Base-by-base conservation (phyloP, 495 filamentous ascomycete genomes). In the Talaromyces wortmannii region DNA sequence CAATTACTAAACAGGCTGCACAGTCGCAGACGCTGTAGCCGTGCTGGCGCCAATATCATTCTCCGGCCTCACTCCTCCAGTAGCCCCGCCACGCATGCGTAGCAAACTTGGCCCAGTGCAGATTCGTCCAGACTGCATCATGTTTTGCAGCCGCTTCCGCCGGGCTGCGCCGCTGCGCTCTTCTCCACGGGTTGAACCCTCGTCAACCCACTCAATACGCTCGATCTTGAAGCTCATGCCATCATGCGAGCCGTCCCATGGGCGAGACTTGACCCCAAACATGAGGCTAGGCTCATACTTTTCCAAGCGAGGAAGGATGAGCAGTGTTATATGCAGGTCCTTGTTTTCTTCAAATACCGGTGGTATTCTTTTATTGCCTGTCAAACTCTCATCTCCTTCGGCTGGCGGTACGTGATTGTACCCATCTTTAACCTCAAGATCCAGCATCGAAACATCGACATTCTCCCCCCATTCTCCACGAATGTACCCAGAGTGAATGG, bases 401-500 rank as follows among this genome's bases (percentile, higher is more conserved):
- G 61, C 32, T 50, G 60, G 60, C 31, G 61, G 58, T 55, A 71
- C 62, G 56, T 74, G 67, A 31, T 76, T 67, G 52, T 74, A 69
- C 53, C 64, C 63, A 32, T 77, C 63, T 58, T 72, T 69, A 63
- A 76, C 77, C 57, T 80, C 77, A 30, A 92, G 69, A 43, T 87
- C 87, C 3, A 92, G 75, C 67, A 92, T 72, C 16, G 76, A 76
- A n/a, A 68, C 65, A 57, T 87, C 82, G 3, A 92, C 84, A 43
- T 89, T 87, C 0, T 88, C 82, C 15, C 83, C 80, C 86, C 91
- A 95, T 56, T 88, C 89, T 29, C 92, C 94, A 8, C 88, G 83
- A 55, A 98, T 87, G 81, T 87, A 97, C 7, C 95, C 95, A 12
- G 85, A 83, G 67, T 98, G 94, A 55, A 97, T 94, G 54, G 92